Percentiles rank a stretch among this genome's conserved stretches.
Evolutionary conservation across 75 land plant species (phyloP).

Genomic region (Larix kaempferi): DNA sequence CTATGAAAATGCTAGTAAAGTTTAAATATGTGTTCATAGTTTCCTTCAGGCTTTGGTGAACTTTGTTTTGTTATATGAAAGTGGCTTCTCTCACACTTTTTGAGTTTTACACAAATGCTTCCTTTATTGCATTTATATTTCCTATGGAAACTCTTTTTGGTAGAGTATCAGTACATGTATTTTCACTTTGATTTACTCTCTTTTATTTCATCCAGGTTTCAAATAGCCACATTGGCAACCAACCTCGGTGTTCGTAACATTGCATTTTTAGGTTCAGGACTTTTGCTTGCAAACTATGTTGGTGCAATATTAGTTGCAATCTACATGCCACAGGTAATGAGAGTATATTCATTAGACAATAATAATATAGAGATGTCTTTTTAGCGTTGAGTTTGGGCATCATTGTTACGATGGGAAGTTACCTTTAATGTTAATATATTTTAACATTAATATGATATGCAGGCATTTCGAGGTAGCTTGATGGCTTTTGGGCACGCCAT

Average conservation of each 20-base stretch:
- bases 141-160: no score
- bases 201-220: constrained; percentile 41
- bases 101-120: no score
- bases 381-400: no score
- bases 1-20: no score
- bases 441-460: neutral
- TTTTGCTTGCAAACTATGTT: constrained; percentile 77
- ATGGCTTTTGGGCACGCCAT: neutral
- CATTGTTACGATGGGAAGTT: neutral
- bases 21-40: no score
- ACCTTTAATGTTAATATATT: neutral
- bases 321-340: constrained; percentile 73
- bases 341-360: neutral
- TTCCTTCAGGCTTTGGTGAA: no score
- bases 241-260: constrained; percentile 92
- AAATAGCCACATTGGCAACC: constrained; percentile 96
- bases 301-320: constrained; percentile 74
- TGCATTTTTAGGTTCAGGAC: constrained; percentile 85
- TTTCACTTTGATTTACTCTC: neutral
- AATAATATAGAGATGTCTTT: neutral
- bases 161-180: no score
- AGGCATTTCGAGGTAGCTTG: neutral
- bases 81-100: no score
- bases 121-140: no score
- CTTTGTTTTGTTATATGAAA: no score